phyloP scores from a whole-genome alignment of 192 early-diverging fungal genomes.

The Coemansia sp. region DNA sequence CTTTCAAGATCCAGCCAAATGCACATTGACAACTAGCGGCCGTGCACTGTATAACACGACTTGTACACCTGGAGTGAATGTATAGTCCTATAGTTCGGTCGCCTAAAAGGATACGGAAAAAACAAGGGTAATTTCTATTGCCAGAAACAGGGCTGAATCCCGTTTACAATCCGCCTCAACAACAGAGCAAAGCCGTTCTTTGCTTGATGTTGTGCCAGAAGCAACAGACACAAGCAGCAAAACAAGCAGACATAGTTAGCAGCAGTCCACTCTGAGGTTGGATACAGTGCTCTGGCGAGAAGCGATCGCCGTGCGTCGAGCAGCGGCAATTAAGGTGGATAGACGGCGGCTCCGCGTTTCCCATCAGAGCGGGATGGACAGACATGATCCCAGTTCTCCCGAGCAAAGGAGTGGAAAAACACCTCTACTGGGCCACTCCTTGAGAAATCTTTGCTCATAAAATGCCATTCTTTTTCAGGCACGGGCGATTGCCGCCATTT shows the following conservation, averaged over 20 bases:
- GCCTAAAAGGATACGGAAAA: neutral
- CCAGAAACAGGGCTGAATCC: slow-evolving; percentile 1
- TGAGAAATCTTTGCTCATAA: neutral
- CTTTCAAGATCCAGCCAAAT: neutral
- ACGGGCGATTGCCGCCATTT: slow-evolving; percentile 2
- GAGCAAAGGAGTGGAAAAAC: slow-evolving; percentile 1
- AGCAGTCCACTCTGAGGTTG: neutral
- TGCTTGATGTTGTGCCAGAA: too few species aligned
- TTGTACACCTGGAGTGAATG: neutral
- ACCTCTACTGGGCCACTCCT: neutral
- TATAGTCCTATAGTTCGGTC: neutral
- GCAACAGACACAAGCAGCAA: too few species aligned
- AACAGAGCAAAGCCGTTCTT: neutral
- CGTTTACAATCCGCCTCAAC: neutral
- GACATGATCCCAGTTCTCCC: neutral
- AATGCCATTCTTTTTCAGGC: neutral
- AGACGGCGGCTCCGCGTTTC: neutral
- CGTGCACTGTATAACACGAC: neutral
- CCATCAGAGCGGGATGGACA: neutral
- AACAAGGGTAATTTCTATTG: too few species aligned
- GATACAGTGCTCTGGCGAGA: neutral
- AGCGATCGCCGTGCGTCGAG: neutral
- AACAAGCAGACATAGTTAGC: too few species aligned
- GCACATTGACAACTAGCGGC: neutral
- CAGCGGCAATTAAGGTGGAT: neutral